A percentile compares a stretch with the other conserved stretches of the same genome.
phyloP scores from a whole-genome alignment of 768 basidiomycete species.

The Leccinellum luteum region DNA sequence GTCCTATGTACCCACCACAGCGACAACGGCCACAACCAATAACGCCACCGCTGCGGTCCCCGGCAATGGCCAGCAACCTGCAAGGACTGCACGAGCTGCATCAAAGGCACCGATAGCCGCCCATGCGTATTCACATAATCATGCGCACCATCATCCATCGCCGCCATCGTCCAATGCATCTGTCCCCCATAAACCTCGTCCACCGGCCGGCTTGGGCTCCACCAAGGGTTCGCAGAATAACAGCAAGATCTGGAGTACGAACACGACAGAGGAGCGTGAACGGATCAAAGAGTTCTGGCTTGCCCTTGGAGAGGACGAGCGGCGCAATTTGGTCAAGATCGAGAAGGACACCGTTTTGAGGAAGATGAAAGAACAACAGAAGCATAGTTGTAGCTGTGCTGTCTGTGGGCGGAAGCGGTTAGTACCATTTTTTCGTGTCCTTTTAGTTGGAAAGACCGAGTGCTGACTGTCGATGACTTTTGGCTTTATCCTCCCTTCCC shows the following conservation, averaged over 20 bases:
- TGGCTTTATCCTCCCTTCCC: conserved; percentile 19
- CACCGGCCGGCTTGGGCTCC: conserved; percentile 27
- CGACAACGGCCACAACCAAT: conserved; percentile 27
- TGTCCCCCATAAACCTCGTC: conserved; percentile 30
- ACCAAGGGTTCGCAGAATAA: conserved; percentile 39
- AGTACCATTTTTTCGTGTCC: conserved; percentile 40
- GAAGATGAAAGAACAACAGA: conserved; percentile 99
- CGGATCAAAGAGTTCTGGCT: conserved; percentile 99
- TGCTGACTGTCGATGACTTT: conserved; percentile 25
- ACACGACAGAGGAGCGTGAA: conserved; percentile 89
- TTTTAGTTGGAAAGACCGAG: conserved; percentile 8
- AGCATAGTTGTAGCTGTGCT: conserved; percentile 92
- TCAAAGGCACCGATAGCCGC: conserved; percentile 57
- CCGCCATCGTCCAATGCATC: conserved; percentile 36
- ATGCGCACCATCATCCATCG: conserved; percentile 54
- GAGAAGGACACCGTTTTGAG: conserved; percentile 97
- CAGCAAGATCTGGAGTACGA: conserved; percentile 94
- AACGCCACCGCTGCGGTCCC: conserved; percentile 33
- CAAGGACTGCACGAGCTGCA: conserved; percentile 46
- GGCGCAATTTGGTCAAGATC: conserved; percentile 89
- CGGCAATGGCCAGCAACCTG: conserved; percentile 32
- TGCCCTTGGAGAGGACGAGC: conserved; percentile 85
- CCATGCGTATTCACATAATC: conserved; percentile 49
- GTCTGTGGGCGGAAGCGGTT: conserved; percentile 97
- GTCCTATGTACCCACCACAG: conserved; percentile 49